phyloP scores from a whole-genome alignment of 345 rosid species.

The Noccaea caerulescens region DNA sequence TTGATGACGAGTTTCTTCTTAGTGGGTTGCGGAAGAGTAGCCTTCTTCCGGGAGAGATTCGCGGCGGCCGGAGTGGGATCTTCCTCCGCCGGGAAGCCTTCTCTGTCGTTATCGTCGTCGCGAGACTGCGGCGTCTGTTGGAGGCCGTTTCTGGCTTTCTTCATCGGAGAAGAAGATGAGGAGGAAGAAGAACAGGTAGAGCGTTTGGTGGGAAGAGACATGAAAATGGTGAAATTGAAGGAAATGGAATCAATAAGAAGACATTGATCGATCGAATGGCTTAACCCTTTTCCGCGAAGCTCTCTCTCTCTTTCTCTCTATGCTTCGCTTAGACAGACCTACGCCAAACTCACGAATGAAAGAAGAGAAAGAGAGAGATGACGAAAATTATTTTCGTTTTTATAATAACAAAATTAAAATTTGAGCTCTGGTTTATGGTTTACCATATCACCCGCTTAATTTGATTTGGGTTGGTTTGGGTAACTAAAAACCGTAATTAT shows the following conservation, averaged over 20 bases:
- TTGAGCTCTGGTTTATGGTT: neutral
- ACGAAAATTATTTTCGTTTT: neutral
- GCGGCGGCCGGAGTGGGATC: slow-evolving; percentile 46
- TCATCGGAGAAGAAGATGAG: slow-evolving; percentile 24
- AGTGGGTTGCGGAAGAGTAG: slow-evolving; percentile 71
- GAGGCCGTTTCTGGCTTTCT: slow-evolving; percentile 49
- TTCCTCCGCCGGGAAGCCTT: slow-evolving; percentile 52
- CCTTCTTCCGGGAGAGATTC: slow-evolving; percentile 73
- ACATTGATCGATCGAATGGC: slow-evolving; percentile 28
- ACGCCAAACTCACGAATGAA: slow-evolving; percentile 15
- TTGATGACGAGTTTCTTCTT: slow-evolving; percentile 80
- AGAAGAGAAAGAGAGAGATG: neutral
- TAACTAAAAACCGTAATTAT: neutral
- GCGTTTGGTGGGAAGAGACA: slow-evolving; percentile 85
- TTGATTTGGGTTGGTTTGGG: neutral
- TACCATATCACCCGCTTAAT: neutral
- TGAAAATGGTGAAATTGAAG: slow-evolving; percentile 31
- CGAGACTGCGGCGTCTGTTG: slow-evolving; percentile 41
- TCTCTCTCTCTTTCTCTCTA: neutral
- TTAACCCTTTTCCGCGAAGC: slow-evolving; percentile 20
- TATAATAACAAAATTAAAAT: neutral
- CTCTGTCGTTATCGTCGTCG: slow-evolving; percentile 44
- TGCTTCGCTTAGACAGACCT: slow-evolving; percentile 14
- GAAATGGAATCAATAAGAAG: slow-evolving; percentile 13
- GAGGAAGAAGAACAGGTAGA: slow-evolving; percentile 39